Evolutionary conservation across 129 eudicot species (phyloP), one percentile per base, ranked within the genome.

Genomic region (Arctium minus): DNA sequence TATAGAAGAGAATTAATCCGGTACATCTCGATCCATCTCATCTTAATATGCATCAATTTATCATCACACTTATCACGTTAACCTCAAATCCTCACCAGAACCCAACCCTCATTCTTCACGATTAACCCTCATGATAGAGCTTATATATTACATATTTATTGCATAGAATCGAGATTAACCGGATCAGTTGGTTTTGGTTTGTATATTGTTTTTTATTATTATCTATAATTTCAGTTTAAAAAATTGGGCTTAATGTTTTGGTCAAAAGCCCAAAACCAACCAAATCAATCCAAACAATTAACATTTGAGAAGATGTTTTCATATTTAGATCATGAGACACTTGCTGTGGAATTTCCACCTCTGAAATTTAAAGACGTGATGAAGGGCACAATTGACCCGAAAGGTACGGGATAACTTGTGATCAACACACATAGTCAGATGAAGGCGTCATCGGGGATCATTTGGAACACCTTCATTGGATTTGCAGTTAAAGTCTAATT

Each of bases 341-440:
- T n/a, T 2, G 68, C 6, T 60, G 6, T 60, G 29, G 68, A 60
- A 60, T 36, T 81, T 7, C 82, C 88, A 6, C 75, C 81, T 5
- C 81, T 90, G 4, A 82, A 75, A 78, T 70, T 87, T 8, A 90
- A 87, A 80, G 93, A 90, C 30, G 65, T 86, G 27, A 60, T 50
- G 7, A 70, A 40, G 5, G 64, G 68, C 29, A 5, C 8, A n/a
- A 60, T 5, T 1, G 68, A 60, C 68, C 68, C 29, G 7, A 60
- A 17, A 60, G 68, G 68, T 60, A 60, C n/a, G 68, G 29, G 68
- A 17, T 29, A 60, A 60, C 8, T 60, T 60, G 8, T 60, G 68
- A 22, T 5, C 27, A 35, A 30, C 38, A 83, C 83, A 89, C 37
- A 85, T 0, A 62, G 77, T 48, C 78, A 83, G 37, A 80, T 68